A percentile compares a stretch with the other conserved stretches of the same genome.
Conservation (phyloP, 306 rosid species). For the Quercus engelmannii region DNA sequence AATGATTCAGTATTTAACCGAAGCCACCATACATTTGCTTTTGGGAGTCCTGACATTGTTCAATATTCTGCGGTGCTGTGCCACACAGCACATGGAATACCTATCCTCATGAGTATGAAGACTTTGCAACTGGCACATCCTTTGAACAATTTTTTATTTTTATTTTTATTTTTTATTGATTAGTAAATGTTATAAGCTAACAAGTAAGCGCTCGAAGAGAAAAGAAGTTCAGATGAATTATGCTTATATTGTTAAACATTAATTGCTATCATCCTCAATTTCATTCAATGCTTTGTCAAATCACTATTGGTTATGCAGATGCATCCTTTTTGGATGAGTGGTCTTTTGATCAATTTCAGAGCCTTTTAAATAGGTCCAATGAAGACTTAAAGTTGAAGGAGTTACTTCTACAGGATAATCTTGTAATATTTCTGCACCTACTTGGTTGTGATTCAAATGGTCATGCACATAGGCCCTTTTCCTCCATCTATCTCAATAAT, state of each 20-base stretch:
- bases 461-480: conserved; percentile 85
- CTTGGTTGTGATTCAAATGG: conserved; percentile 96
- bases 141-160: neutral
- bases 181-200: neutral
- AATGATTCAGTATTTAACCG: conserved; percentile 83
- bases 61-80: conserved; percentile 79
- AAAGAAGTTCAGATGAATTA: neutral
- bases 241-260: conserved; percentile 1
- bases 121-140: conserved; percentile 70
- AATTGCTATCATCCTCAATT: conserved; percentile 8
- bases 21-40: conserved; percentile 73
- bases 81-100: conserved; percentile 82
- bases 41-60: conserved; percentile 88
- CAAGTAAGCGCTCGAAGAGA: neutral
- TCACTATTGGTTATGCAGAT: conserved; percentile 50
- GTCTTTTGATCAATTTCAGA: conserved; percentile 83
- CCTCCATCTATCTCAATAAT: conserved; percentile 86
- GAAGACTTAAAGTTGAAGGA: conserved; percentile 64
- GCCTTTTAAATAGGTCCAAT: conserved; percentile 66
- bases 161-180: neutral
- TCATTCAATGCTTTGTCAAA: conserved; percentile 11
- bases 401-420: conserved; percentile 63
- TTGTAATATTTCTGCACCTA: conserved; percentile 75
- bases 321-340: conserved; percentile 91
- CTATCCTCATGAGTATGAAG: conserved; percentile 83